phyloP scores from a whole-genome alignment of 441 rosid species.

The California macrophylla region DNA sequence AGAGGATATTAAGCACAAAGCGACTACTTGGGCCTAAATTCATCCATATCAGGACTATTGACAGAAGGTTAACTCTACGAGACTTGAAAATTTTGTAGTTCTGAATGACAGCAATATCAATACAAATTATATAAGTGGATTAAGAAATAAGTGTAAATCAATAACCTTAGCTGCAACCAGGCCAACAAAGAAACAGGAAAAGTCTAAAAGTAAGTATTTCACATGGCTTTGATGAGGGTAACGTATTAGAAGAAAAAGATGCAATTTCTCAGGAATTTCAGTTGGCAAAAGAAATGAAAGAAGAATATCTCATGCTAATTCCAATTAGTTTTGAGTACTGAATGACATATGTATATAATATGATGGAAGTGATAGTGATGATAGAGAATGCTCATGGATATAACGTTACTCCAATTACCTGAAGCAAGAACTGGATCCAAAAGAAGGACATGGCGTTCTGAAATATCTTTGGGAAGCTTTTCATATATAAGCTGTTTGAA shows the following conservation, averaged over 20 bases:
- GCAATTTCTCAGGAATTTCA: background rate
- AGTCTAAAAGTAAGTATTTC: background rate
- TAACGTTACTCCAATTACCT: constrained; percentile 32
- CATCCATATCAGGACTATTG: background rate
- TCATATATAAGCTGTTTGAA: constrained; percentile 75
- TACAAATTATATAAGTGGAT: background rate
- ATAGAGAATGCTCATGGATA: background rate
- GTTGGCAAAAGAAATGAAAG: background rate
- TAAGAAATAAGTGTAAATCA: background rate
- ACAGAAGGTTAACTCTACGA: background rate
- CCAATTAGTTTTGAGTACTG: background rate
- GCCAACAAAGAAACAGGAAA: background rate
- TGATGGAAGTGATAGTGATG: background rate
- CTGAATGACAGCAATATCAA: background rate
- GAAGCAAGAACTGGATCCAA: constrained; percentile 95
- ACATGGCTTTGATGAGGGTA: background rate
- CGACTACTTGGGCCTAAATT: background rate
- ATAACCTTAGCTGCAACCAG: background rate
- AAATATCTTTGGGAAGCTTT: constrained; percentile 92
- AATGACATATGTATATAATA: constrained; percentile 5
- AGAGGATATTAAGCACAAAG: background rate
- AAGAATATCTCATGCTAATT: background rate
- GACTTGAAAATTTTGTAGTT: background rate
- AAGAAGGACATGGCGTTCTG: constrained; percentile 89
- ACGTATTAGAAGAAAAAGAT: background rate